Percentiles rank a stretch among this genome's conserved stretches.
Evolutionary conservation across 2,329 filamentous ascomycete species (phyloP).

Genomic region (Exophiala spinifera): DNA sequence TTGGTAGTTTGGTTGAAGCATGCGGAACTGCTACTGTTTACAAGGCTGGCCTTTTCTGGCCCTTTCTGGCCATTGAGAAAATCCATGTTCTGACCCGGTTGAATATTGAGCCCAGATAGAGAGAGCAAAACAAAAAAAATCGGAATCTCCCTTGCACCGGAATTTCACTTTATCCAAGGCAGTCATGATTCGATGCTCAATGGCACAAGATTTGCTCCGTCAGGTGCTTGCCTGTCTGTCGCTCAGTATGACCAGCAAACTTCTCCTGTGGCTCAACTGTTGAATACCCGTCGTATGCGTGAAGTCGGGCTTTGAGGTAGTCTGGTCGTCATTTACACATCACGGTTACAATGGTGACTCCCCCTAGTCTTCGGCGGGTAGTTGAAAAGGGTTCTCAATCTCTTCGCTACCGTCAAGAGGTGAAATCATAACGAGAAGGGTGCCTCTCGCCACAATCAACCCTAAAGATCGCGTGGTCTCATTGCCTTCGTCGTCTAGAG

Average conservation of each 20-base stretch:
- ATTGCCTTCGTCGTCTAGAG: slow-evolving; percentile 85
- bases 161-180: neutral
- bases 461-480: slow-evolving; percentile 76
- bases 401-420: slow-evolving; percentile 92
- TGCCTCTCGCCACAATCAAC: slow-evolving; percentile 85
- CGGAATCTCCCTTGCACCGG: slow-evolving; percentile 7
- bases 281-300: too few relatives aligned
- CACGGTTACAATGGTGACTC: neutral
- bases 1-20: neutral
- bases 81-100: neutral
- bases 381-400: slow-evolving; percentile 89
- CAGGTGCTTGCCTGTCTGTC: neutral
- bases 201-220: neutral
- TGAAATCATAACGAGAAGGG: slow-evolving; percentile 86
- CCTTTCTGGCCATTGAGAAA: neutral
- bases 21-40: neutral
- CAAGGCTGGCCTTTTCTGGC: neutral
- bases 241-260: too few relatives aligned
- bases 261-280: too few relatives aligned
- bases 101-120: slow-evolving; percentile 8
- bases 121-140: slow-evolving; percentile 8
- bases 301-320: too few relatives aligned
- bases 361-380: slow-evolving; percentile 60
- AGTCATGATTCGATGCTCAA: neutral
- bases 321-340: neutral